phyloP scores from a whole-genome alignment of 306 rosid genomes.

The Delonix regia region DNA sequence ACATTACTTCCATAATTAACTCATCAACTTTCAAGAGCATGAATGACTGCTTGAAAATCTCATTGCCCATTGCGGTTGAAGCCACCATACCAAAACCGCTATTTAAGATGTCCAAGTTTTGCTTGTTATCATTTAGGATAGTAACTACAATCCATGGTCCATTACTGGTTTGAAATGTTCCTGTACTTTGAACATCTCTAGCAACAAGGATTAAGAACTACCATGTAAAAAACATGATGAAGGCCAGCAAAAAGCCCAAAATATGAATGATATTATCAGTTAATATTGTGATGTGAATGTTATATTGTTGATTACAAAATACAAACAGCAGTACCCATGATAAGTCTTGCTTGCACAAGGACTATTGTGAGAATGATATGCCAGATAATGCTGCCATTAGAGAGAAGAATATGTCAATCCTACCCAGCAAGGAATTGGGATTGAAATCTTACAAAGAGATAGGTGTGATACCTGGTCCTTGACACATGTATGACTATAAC shows the following conservation, averaged over 20 bases:
- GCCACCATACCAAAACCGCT: constrained; percentile 80
- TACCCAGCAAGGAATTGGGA: neutral
- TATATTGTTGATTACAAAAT: neutral
- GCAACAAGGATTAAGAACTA: constrained; percentile 27
- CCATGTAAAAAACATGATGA: constrained; percentile 21
- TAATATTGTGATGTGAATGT: neutral
- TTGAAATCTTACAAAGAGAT: neutral
- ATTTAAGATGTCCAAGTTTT: constrained; percentile 50
- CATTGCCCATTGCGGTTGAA: constrained; percentile 78
- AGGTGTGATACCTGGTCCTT: neutral
- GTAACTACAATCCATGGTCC: constrained; percentile 67
- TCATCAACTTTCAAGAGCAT: constrained; percentile 83
- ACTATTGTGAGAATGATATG: neutral
- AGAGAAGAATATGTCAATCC: neutral
- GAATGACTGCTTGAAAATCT: constrained; percentile 75
- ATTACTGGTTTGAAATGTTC: constrained; percentile 58
- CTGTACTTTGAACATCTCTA: constrained; percentile 83
- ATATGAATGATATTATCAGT: neutral
- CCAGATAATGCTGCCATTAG: neutral
- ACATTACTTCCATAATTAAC: constrained; percentile 65
- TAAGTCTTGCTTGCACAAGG: neutral
- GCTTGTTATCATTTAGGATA: constrained; percentile 50
- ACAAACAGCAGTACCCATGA: neutral
- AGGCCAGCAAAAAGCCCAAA: neutral
- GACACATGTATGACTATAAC: neutral